Percentiles rank a stretch among this genome's conserved stretches.
Conservation (phyloP, 495 filamentous ascomycete genomes). For the Penicilliopsis zonata region DNA sequence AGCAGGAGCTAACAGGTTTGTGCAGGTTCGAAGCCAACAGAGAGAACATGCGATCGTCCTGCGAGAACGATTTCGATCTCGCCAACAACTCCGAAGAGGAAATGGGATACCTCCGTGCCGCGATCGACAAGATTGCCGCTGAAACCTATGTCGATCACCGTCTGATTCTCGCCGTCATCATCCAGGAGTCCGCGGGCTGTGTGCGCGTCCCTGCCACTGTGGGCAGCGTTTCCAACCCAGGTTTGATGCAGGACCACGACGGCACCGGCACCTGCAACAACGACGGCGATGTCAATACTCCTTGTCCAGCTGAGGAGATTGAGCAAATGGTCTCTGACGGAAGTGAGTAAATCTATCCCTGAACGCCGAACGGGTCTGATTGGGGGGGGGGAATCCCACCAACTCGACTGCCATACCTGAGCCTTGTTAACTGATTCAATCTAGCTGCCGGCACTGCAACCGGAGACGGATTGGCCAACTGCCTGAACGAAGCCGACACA, state of each 20-base stretch:
- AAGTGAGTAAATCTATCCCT: slow-evolving; percentile 4
- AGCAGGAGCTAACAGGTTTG: background rate
- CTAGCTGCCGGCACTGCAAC: slow-evolving; percentile 20
- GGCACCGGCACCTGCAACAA: slow-evolving; percentile 35
- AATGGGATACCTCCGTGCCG: slow-evolving; percentile 22
- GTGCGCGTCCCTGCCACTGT: slow-evolving; percentile 38
- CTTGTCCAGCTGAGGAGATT: slow-evolving; percentile 34
- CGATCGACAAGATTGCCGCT: slow-evolving; percentile 25
- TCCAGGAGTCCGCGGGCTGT: slow-evolving; percentile 50
- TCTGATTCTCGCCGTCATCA: slow-evolving; percentile 44
- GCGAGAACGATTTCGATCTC: slow-evolving; percentile 20
- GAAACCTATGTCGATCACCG: slow-evolving; percentile 37
- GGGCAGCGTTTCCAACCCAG: slow-evolving; percentile 36
- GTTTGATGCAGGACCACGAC: slow-evolving; percentile 43
- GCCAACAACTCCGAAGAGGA: slow-evolving; percentile 29
- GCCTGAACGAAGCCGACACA: slow-evolving; percentile 15
- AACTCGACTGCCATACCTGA: no score
- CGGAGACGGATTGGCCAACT: slow-evolving; percentile 31
- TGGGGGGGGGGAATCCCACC: background rate
- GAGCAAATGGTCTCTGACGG: slow-evolving; percentile 39
- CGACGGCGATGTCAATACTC: slow-evolving; percentile 19
- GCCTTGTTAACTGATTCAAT: no score
- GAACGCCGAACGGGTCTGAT: background rate
- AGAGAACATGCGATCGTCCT: slow-evolving; percentile 26
- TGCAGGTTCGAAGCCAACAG: slow-evolving; percentile 31